Evolutionary conservation across 108 stramenopile species (phyloP), one percentile per base, ranked within the genome.

Genomic region (Parietichytrium sp.): DNA sequence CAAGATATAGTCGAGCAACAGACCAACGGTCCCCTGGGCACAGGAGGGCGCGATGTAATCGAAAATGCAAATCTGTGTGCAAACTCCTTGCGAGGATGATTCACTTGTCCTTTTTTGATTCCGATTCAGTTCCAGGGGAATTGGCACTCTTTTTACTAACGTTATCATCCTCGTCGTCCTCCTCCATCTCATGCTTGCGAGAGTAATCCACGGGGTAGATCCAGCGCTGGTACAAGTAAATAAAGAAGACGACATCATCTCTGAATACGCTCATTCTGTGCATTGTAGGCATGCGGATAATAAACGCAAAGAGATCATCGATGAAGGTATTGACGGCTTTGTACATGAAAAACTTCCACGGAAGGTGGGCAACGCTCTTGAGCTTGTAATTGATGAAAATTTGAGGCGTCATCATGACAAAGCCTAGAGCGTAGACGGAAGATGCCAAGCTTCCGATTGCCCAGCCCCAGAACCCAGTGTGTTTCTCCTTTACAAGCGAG

Each of bases 351-450:
- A 90, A 91, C 25, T 92, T 79, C 93, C 92, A 93, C 54, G 94
- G 94, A 55, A 95, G 80, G 83, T 95, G 93, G 3, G 93, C 93
- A 18, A 95, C 93, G 54, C 88, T 89, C 85, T 93, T 87, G 47
- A 94, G 85, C 82, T 93, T 93, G 90, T 94, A 94, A 79, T 95
- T 95, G 88, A 95, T 94, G 90, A 91, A 95, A 15, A 95, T 84
- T 89, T 95, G 95, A 3, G 95, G 95, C 31, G 92, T 93, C 94
- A 95, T 93, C 87, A 94, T 89, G 23, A 95, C 93, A 77, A 94
- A 94, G 1, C 79, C 94, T 53, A 95, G 93, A 81, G 93, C 91
- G 85, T 94, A 95, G 47, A 95, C 93, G 77, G 91, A 94, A 3
- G 92, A 90, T 29, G 92, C 89, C 3, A 90, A 80, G 20, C 85